phyloP scores from a whole-genome alignment of 1,139 yeast genomes.

The Hyphopichia wangnamkhiaoensis region DNA sequence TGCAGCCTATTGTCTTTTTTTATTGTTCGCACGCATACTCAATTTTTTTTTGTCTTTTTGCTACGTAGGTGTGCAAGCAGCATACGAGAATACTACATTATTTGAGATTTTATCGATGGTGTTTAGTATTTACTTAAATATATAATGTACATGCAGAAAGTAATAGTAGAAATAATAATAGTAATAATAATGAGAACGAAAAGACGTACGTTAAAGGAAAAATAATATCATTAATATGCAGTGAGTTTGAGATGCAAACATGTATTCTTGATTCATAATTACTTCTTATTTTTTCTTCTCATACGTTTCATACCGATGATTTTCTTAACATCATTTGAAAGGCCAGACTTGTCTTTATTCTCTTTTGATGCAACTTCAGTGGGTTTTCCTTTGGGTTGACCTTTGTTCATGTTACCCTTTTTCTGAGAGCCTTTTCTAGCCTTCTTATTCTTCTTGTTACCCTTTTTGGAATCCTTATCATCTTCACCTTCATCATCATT shows the following conservation, averaged over 20 bases:
- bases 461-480: slow-evolving; percentile 30
- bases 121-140: too few relatives aligned
- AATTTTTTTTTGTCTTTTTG: too few relatives aligned
- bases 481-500: slow-evolving; percentile 19
- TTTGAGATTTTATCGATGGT: too few relatives aligned
- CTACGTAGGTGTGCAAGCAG: too few relatives aligned
- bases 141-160: neutral
- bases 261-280: slow-evolving; percentile 5
- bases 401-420: slow-evolving; percentile 52
- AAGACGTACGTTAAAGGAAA: too few relatives aligned
- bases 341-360: slow-evolving; percentile 35
- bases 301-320: slow-evolving; percentile 70
- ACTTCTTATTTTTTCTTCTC: slow-evolving; percentile 54
- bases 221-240: neutral
- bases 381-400: slow-evolving; percentile 22
- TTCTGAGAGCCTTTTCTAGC: slow-evolving; percentile 38
- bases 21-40: too few relatives aligned
- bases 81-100: too few relatives aligned
- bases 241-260: too few relatives aligned
- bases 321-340: slow-evolving; percentile 58
- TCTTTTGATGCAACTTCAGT: slow-evolving; percentile 13
- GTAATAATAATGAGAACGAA: neutral
- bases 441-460: slow-evolving; percentile 48
- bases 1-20: too few relatives aligned
- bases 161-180: neutral